phyloP scores from a whole-genome alignment of 352 stramenopile genomes.

The Phytophthora pinifolia region DNA sequence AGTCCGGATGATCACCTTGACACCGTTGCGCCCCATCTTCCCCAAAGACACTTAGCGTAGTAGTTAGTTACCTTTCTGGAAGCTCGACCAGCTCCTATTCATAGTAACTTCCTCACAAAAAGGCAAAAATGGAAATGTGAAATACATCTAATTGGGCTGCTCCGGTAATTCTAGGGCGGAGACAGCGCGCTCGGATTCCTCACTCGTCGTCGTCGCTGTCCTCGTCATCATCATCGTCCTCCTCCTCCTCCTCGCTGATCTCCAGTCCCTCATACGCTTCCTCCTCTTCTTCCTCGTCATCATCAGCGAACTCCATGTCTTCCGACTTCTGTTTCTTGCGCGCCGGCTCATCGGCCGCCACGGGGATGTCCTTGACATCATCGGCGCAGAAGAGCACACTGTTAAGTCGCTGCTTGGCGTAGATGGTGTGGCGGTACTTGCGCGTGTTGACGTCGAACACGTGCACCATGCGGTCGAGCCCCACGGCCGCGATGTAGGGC shows the following conservation, averaged over 20 bases:
- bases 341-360: conserved; percentile 29
- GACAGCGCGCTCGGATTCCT: background rate
- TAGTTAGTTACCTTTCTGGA: no score
- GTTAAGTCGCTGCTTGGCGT: conserved; percentile 91
- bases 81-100: no score
- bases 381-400: conserved; percentile 90
- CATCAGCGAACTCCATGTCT: conserved; percentile 35
- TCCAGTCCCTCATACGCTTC: conserved; percentile 87
- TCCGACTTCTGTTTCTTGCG: conserved; percentile 53
- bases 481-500: conserved; percentile 89
- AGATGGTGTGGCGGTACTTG: conserved; percentile 72
- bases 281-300: conserved; percentile 72
- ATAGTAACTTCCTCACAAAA: no score
- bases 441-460: conserved; percentile 90
- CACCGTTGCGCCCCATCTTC: conserved; percentile 57
- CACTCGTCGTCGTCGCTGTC: conserved; percentile 48
- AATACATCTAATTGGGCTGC: no score
- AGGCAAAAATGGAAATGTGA: no score
- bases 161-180: no score
- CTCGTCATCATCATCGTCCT: conserved; percentile 51
- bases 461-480: conserved; percentile 94
- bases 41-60: no score
- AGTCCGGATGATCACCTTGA: conserved; percentile 87
- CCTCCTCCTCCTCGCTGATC: conserved; percentile 62
- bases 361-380: conserved; percentile 58